Conservation (phyloP, 2,329 filamentous ascomycete genomes). For the Thielaviopsis punctulata region DNA sequence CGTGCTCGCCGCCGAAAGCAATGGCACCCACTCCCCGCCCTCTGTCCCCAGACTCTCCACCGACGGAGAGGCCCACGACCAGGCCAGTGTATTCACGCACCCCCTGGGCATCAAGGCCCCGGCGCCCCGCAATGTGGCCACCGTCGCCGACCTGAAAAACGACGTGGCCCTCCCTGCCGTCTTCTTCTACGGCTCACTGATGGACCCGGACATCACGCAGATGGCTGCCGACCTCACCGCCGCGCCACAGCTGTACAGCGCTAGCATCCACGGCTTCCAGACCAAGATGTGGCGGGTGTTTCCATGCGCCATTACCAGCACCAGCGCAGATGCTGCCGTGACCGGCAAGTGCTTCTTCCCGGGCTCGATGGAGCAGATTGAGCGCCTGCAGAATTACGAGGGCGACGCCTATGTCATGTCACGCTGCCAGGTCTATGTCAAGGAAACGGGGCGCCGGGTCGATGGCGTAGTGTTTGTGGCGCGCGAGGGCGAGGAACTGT, state of each 20-base stretch:
- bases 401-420: conserved; percentile 4
- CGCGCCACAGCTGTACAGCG: background rate
- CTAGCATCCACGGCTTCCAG: conserved; percentile 2
- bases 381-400: conserved; percentile 2
- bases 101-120: background rate
- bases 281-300: conserved; percentile 11
- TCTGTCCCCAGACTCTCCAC: too few species aligned
- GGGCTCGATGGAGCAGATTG: background rate
- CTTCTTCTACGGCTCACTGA: conserved; percentile 8
- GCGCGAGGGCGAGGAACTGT: background rate
- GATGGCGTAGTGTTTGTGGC: background rate
- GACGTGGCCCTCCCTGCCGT: background rate
- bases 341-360: conserved; percentile 1
- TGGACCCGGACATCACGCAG: conserved; percentile 9
- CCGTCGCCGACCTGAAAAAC: background rate
- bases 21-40: too few species aligned
- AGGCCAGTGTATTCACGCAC: background rate
- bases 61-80: too few species aligned
- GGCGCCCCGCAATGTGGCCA: background rate
- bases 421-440: conserved; percentile 3
- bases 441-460: background rate
- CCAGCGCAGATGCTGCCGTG: background rate
- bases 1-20: too few species aligned
- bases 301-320: background rate
- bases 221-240: conserved; percentile 1